Conservation (phyloP, 192 early-diverging fungal species). For the Backusella australiensis region DNA sequence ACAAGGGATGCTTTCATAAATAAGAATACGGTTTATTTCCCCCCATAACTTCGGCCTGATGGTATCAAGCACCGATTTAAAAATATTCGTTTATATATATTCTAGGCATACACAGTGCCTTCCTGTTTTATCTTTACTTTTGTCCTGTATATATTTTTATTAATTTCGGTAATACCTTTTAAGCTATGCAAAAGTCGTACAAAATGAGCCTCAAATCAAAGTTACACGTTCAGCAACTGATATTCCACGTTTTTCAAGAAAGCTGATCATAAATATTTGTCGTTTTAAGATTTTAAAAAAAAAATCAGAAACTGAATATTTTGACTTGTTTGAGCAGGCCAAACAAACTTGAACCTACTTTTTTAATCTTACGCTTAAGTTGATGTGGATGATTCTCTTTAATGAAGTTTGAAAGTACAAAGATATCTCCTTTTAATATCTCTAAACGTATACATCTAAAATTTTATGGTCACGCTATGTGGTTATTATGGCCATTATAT, state of each 20-base stretch:
- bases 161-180: background rate
- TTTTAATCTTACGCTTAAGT: slow-evolving; percentile 11
- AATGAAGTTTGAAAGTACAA: slow-evolving; percentile 12
- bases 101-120: too few species aligned
- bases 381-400: slow-evolving; percentile 8
- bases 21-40: too few species aligned
- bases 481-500: background rate
- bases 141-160: background rate
- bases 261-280: too few species aligned
- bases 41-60: too few species aligned
- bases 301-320: too few species aligned
- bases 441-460: slow-evolving; percentile 7
- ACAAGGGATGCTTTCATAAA: too few species aligned
- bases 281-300: too few species aligned
- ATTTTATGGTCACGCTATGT: slow-evolving; percentile 1
- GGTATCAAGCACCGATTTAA: too few species aligned
- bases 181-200: background rate
- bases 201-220: background rate
- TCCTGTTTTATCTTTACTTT: background rate
- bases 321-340: background rate
- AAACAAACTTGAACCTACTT: background rate
- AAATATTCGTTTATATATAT: too few species aligned
- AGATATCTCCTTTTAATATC: background rate
- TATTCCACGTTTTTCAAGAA: too few species aligned
- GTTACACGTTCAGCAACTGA: background rate